phyloP scores from a whole-genome alignment of 169 alveolate species.

The Plasmodium coatneyi region DNA sequence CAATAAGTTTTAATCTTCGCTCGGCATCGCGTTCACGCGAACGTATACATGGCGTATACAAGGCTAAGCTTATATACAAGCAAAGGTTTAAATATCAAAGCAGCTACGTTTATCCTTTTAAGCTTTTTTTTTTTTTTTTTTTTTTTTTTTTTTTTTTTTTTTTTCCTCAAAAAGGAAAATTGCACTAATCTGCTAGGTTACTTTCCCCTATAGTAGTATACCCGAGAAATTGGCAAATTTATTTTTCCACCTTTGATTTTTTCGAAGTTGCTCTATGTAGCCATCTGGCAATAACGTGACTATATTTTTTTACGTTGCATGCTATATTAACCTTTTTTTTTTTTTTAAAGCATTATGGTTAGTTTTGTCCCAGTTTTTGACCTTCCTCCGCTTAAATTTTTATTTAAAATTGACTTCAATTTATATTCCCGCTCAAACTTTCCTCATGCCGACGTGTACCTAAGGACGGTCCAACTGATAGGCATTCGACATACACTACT shows the following conservation, averaged over 20 bases:
- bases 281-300: background rate
- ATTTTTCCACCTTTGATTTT: background rate
- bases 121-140: background rate
- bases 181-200: background rate
- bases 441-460: background rate
- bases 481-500: background rate
- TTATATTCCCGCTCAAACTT: background rate
- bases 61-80: background rate
- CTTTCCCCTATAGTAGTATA: background rate
- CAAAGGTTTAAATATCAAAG: background rate
- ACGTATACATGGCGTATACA: background rate
- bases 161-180: background rate
- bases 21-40: background rate
- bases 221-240: background rate
- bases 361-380: background rate
- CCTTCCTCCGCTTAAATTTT: background rate
- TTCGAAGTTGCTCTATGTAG: background rate
- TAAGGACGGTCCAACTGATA: background rate
- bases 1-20: background rate
- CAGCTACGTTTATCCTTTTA: background rate
- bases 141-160: background rate
- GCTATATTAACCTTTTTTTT: background rate
- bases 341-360: background rate
- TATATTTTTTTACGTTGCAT: background rate
- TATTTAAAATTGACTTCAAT: background rate